phyloP scores from a whole-genome alignment of 371 early-diverging fungal species.

The Apophysomyces elegans region DNA sequence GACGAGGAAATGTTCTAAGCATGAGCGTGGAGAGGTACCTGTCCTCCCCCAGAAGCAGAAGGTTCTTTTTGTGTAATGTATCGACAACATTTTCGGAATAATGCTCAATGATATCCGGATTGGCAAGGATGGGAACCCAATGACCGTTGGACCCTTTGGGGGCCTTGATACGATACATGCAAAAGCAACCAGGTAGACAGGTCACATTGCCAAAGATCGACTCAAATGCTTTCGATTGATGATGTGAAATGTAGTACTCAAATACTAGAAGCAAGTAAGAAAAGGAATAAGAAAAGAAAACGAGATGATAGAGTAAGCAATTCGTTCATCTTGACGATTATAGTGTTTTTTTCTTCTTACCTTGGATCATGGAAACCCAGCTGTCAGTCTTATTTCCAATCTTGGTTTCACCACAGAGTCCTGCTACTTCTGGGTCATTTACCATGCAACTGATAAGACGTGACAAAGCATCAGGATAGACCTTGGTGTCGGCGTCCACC shows the following conservation, averaged over 20 bases:
- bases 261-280: constrained; percentile 22
- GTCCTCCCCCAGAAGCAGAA: constrained; percentile 93
- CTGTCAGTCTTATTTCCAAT: constrained; percentile 83
- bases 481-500: constrained; percentile 98
- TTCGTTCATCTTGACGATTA: neutral
- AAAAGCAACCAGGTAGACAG: constrained; percentile 95
- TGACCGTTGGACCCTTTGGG: constrained; percentile 69
- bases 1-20: constrained; percentile 89
- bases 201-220: constrained; percentile 97
- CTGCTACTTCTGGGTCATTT: constrained; percentile 76
- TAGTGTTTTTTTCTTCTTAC: constrained; percentile 17
- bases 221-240: constrained; percentile 93
- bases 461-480: constrained; percentile 78
- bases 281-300: neutral
- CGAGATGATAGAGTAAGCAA: neutral
- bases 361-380: constrained; percentile 93
- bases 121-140: constrained; percentile 81
- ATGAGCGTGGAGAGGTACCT: constrained; percentile 94
- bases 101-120: constrained; percentile 86
- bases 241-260: constrained; percentile 81
- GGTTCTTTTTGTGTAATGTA: constrained; percentile 95
- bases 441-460: constrained; percentile 73
- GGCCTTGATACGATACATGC: constrained; percentile 92
- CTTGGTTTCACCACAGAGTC: constrained; percentile 90
- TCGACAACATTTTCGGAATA: constrained; percentile 91